These are phyloP conservation scores for Magnolia kwangsiensis DNA, from an alignment of 164 flowering plant genomes.

Conservation along the genomic window DNA sequence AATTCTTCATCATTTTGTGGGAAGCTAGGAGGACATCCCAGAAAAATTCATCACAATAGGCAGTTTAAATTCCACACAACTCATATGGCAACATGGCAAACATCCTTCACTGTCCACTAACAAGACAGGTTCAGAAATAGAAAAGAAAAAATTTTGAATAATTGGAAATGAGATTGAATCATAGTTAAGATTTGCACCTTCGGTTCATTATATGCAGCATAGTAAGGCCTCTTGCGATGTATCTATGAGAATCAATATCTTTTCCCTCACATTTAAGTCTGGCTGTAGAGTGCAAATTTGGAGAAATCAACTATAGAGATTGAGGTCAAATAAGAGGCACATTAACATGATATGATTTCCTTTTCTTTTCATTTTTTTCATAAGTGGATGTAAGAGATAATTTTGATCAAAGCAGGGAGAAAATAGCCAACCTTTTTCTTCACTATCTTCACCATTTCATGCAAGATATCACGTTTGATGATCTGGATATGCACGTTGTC, in stretches of 20 bases:
- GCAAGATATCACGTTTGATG: constrained; percentile 80
- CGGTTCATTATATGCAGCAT: constrained; percentile 76
- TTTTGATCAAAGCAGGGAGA: background rate
- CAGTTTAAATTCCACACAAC: too few species aligned
- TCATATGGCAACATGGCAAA: too few species aligned
- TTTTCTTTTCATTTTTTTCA: background rate
- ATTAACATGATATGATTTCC: background rate
- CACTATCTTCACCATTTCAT: constrained; percentile 92
- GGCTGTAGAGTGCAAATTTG: constrained; percentile 49
- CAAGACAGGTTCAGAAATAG: too few species aligned
- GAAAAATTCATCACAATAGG: too few species aligned
- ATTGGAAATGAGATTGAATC: background rate
- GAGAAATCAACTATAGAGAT: background rate
- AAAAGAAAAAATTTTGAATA: too few species aligned
- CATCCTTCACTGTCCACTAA: too few species aligned
- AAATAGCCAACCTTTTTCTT: constrained; percentile 66
- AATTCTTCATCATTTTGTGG: too few species aligned
- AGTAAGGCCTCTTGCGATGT: constrained; percentile 95
- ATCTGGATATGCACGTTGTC: constrained; percentile 72
- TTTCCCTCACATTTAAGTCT: constrained; percentile 84
- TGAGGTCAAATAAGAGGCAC: background rate
- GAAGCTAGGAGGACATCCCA: too few species aligned
- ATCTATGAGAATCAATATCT: constrained; percentile 19
- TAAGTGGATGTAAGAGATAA: background rate
- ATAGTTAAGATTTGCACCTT: constrained; percentile 37